Evolutionary conservation across 495 filamentous ascomycete species (phyloP).

Genomic region (Oidiodendron maius): DNA sequence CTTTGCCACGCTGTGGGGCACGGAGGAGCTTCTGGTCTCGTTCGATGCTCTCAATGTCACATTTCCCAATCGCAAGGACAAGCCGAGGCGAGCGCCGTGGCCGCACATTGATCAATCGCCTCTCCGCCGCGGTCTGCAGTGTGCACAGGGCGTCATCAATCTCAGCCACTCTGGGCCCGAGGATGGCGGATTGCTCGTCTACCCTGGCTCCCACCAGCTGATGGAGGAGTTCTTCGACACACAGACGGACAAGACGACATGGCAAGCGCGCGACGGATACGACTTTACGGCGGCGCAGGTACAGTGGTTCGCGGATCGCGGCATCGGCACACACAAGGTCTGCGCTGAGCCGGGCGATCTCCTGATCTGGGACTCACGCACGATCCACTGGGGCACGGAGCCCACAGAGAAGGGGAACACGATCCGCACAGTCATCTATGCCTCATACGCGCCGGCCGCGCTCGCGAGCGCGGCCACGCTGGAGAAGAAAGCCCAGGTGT

Average conservation of each 20-base stretch:
- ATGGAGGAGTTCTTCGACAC: constrained; percentile 33
- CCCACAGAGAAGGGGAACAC: constrained; percentile 20
- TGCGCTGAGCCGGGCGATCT: constrained; percentile 35
- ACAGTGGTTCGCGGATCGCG: constrained; percentile 28
- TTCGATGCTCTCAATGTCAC: constrained; percentile 24
- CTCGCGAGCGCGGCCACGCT: constrained; percentile 29
- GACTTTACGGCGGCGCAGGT: constrained; percentile 28
- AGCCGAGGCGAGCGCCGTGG: constrained; percentile 18
- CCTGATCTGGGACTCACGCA: constrained; percentile 38
- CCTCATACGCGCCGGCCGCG: constrained; percentile 30
- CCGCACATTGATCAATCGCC: constrained; percentile 27
- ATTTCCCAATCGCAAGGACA: constrained; percentile 8
- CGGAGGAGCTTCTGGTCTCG: constrained; percentile 27
- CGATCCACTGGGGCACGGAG: constrained; percentile 27
- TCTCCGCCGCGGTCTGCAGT: constrained; percentile 17
- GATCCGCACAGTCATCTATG: constrained; percentile 33
- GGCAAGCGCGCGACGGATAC: constrained; percentile 23
- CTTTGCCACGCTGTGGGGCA: constrained; percentile 30
- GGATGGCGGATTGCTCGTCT: constrained; percentile 7
- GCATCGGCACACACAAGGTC: constrained; percentile 29
- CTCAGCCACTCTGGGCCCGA: constrained; percentile 20
- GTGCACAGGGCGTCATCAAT: constrained; percentile 39
- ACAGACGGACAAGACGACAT: constrained; percentile 18
- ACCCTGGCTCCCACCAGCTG: constrained; percentile 21
- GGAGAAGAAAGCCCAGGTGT: constrained; percentile 29